Evolutionary conservation across 2,329 filamentous ascomycete species (phyloP).

Genomic region (Microdochium trichocladiopsis): DNA sequence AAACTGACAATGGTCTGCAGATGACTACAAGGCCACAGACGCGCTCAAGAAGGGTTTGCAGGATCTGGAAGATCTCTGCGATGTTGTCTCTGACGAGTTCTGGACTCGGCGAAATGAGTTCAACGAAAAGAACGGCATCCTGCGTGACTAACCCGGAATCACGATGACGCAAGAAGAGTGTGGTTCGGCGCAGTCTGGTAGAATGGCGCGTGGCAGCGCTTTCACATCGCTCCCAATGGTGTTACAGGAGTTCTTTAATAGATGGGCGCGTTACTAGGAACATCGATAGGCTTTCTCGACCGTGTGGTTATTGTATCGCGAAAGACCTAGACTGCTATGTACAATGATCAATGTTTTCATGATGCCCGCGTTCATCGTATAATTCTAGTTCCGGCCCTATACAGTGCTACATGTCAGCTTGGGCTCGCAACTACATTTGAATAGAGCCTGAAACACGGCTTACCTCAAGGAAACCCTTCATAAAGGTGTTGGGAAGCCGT

Average conservation of each 20-base stretch:
- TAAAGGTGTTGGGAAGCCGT: constrained; percentile 81
- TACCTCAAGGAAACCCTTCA: constrained; percentile 92
- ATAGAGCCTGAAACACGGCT: constrained; percentile 17
- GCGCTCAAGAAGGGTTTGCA: constrained; percentile 85
- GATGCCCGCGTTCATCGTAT: constrained; percentile 18
- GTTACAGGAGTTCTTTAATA: not conserved
- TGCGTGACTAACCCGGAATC: not conserved
- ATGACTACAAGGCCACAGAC: constrained; percentile 71
- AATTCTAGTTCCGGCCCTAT: constrained; percentile 49
- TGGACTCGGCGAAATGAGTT: constrained; percentile 59
- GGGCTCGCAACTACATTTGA: constrained; percentile 1
- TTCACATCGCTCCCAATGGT: not conserved
- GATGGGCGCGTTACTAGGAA: not conserved
- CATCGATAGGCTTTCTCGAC: not conserved
- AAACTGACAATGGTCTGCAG: constrained; percentile 33
- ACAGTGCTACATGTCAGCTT: constrained; percentile 10
- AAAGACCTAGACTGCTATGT: not conserved
- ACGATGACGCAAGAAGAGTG: not conserved
- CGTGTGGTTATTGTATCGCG: not conserved
- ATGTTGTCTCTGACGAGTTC: constrained; percentile 91
- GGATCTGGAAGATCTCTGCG: constrained; percentile 86
- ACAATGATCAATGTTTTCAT: not conserved
- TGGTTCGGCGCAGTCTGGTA: not conserved
- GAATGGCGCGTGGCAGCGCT: not conserved
- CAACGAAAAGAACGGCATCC: constrained; percentile 17